Base-by-base conservation (phyloP, 2,329 filamentous ascomycete species). In the Gaeumannomyces tritici region DNA sequence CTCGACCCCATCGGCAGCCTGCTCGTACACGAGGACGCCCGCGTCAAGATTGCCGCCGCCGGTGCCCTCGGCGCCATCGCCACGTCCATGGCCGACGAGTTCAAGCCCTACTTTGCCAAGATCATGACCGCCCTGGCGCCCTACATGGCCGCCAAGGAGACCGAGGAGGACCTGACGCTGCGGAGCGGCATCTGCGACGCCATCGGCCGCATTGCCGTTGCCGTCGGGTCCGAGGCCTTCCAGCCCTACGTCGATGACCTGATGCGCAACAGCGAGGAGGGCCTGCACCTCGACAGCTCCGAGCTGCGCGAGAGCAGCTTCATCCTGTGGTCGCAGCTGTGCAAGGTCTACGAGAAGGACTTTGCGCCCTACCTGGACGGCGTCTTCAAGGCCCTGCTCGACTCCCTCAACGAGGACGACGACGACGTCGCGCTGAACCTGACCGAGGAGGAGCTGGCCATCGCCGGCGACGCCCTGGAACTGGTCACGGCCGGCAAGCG, bases 281-380 rank as follows among this genome's bases (percentile, higher is more conserved):
- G 90, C 62, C 83, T 98, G 2, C 82, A 89, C 69, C 86, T 99
- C 3, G 93, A 91, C 69, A 93, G 97, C 77, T 90, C 93, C 55
- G 86, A 93, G 63, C 86, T 98, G 61, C 90, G 92, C 75, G 95
- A 99, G 80, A 97, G 92, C 65, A 96, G 91, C 73, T 99, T 96
- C 78, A 96, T 98, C 65, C 83, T 99, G 62, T 99, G 95, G 93
- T 92, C 91, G 67, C 91, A 90, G 55, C 87, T 99, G 72, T 89
- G 93, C 65, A 96, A 96, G 79, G 91, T 98, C 12, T 98, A 98
- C 75, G 88, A 89, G 70, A 89, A 91, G 71, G 82, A 92, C 62
- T 93, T 96, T 65, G 84, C 86, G 63, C 87, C 89, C 63, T 95
- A 91, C 77, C 83, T 95, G 8, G 80, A 84, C 0, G 64, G 62